Percentiles rank a stretch among this genome's conserved stretches.
These are phyloP conservation scores for Gymnopus androsaceus DNA, from an alignment of 1,284 basidiomycete species.

Conservation along the genomic window DNA sequence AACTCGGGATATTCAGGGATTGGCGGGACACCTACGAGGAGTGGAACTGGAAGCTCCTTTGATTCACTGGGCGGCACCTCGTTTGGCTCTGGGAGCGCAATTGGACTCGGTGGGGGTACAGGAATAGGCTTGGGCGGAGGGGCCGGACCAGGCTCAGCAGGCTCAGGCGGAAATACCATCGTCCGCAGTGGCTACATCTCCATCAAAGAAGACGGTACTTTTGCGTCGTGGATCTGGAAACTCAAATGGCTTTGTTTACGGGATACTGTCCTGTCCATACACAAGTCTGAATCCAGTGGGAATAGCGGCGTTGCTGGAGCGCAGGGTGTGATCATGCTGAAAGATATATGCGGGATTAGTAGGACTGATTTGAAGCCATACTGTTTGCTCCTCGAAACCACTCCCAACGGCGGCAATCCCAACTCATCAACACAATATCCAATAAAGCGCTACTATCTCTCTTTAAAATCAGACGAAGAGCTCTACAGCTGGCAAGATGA, in stretches of 20 bases:
- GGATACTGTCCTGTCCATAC: conserved; percentile 80
- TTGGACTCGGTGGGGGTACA: conserved; percentile 33
- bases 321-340: conserved; percentile 70
- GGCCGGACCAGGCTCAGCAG: conserved; percentile 59
- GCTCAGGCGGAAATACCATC: conserved; percentile 19
- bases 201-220: conserved; percentile 84
- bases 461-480: conserved; percentile 92
- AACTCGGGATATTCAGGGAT: conserved; percentile 67
- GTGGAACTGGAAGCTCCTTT: background rate
- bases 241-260: conserved; percentile 89
- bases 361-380: conserved; percentile 93
- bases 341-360: conserved; percentile 85
- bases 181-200: conserved; percentile 72
- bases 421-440: too few relatives aligned
- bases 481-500: conserved; percentile 97
- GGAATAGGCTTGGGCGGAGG: conserved; percentile 30
- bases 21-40: conserved; percentile 71
- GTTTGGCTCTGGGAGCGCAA: background rate
- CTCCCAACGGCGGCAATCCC: conserved; percentile 47
- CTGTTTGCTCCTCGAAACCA: conserved; percentile 84
- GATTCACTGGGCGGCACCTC: background rate
- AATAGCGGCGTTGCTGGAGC: conserved; percentile 51
- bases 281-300: conserved; percentile 98
- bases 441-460: conserved; percentile 76
- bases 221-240: conserved; percentile 92